Evolutionary conservation across 768 basidiomycete species (phyloP).

Genomic region (Rhizopogon sp.): DNA sequence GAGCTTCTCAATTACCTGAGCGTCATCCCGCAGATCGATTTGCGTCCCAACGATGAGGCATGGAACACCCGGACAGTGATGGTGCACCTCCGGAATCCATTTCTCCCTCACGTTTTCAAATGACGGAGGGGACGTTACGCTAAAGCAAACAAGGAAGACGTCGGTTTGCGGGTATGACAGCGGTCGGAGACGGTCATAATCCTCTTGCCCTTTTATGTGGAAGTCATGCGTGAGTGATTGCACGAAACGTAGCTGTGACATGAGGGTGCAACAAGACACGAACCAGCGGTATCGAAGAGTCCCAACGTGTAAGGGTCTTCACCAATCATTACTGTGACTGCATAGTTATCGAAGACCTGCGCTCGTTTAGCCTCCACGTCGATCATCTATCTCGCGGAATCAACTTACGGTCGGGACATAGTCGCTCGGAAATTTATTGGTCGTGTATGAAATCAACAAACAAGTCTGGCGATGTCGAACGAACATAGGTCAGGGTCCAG

Average conservation of each 20-base stretch:
- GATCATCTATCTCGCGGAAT: background rate
- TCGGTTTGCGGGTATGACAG: constrained; percentile 99
- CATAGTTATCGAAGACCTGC: constrained; percentile 95
- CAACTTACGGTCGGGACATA: constrained; percentile 92
- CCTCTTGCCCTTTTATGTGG: constrained; percentile 78
- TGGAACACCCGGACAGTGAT: constrained; percentile 98
- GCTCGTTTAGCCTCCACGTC: constrained; percentile 5
- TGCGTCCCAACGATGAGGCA: constrained; percentile 99
- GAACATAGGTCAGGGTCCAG: background rate
- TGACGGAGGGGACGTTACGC: constrained; percentile 95
- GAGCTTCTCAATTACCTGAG: constrained; percentile 91
- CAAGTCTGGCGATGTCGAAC: constrained; percentile 59
- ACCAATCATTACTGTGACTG: constrained; percentile 99
- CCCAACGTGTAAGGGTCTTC: constrained; percentile 99
- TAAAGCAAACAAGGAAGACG: constrained; percentile 99
- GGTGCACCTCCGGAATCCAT: constrained; percentile 99
- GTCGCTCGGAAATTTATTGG: constrained; percentile 98
- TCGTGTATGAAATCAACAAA: constrained; percentile 94
- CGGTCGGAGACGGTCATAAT: constrained; percentile 98
- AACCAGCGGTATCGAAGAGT: constrained; percentile 97
- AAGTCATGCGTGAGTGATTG: constrained; percentile 12
- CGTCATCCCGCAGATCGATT: constrained; percentile 93
- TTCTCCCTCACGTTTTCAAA: constrained; percentile 99
- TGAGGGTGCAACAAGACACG: constrained; percentile 26
- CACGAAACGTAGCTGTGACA: constrained; percentile 1